Percentiles rank a stretch among this genome's conserved stretches.
Evolutionary conservation across 345 rosid species (phyloP).

Genomic region (Pugionium dolabratum): DNA sequence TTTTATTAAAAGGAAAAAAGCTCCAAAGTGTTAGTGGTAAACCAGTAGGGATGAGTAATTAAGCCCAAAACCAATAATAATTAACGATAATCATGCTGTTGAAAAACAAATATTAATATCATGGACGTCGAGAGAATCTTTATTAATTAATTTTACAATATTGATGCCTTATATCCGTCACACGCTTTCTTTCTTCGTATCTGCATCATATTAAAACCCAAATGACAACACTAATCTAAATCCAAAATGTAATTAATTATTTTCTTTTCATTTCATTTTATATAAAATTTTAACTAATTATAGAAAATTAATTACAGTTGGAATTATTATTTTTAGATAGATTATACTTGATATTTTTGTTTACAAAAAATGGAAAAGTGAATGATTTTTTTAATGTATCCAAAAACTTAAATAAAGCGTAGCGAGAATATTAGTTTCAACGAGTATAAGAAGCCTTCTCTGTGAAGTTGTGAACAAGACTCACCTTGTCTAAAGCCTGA

Average conservation of each 20-base stretch:
- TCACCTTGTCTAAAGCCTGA: slow-evolving; percentile 16
- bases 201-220: too few species aligned
- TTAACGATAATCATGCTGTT: background rate
- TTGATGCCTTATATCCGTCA: slow-evolving; percentile 15
- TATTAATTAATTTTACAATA: background rate
- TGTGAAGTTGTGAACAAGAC: slow-evolving; percentile 30
- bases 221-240: too few species aligned
- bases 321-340: too few species aligned
- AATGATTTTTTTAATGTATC: background rate
- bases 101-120: background rate
- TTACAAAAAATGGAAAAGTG: too few species aligned
- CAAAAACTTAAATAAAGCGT: background rate
- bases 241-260: too few species aligned
- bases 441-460: slow-evolving; percentile 24
- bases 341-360: too few species aligned
- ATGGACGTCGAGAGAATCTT: slow-evolving; percentile 4
- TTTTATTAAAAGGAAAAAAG: too few species aligned
- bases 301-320: too few species aligned
- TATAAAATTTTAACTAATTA: too few species aligned
- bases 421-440: slow-evolving; percentile 10
- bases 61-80: slow-evolving; percentile 9
- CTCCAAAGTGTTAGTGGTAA: slow-evolving; percentile 36
- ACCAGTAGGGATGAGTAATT: slow-evolving; percentile 40
- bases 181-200: too few species aligned
- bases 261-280: too few species aligned